Base-by-base conservation (phyloP, 257 asterid species). In the Nicotiana knightiana region DNA sequence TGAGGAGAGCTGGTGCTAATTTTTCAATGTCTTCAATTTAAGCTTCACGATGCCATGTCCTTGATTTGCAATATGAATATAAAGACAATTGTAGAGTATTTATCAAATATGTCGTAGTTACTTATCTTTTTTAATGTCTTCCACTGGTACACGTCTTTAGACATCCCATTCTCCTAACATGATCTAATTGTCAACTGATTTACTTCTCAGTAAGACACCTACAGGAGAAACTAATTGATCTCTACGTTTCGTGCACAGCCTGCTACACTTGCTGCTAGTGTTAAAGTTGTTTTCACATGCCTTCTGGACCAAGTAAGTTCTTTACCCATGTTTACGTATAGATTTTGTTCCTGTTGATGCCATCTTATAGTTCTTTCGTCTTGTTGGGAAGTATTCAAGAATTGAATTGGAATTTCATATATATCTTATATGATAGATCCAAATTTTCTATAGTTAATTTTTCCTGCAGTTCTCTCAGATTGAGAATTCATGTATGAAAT, bases 281-380 rank as follows among this genome's bases (percentile, higher is more conserved):
- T 92, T 26, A 90, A 94, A 88, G 93, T 93, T 82, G 92, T 92
- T 88, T 96, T 96, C 86, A 93, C 97, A 13, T 91, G 97, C 90
- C 99, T 96, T 67, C 86, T 94, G 83, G 98, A 94, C 89, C 99
- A 96, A 90, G 99, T 94, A 83, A 83, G 83, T 75, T 81, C 75
- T 59, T 62, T 77, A 82, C 81, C 70, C 67, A 75, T 82, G 81
- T 79, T 39, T 76, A 75, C 26, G 0, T 53, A 71, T 63, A 71
- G 54, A 68, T 81, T 35, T 51, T 81, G 80, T 73, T 80, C 86
- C 80, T 71, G 78, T 82, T 84, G 73, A 37, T 30, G 58, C 64
- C 62, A 2, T 71, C 62, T 65, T 26, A 37, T 17, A 32, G 51
- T 75, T 77, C 55, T 71, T 81, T 51, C 21, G 0, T 75, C 62